These are phyloP conservation scores for Ogataea pini DNA, from an alignment of 805 yeast genomes.

Conservation along the genomic window DNA sequence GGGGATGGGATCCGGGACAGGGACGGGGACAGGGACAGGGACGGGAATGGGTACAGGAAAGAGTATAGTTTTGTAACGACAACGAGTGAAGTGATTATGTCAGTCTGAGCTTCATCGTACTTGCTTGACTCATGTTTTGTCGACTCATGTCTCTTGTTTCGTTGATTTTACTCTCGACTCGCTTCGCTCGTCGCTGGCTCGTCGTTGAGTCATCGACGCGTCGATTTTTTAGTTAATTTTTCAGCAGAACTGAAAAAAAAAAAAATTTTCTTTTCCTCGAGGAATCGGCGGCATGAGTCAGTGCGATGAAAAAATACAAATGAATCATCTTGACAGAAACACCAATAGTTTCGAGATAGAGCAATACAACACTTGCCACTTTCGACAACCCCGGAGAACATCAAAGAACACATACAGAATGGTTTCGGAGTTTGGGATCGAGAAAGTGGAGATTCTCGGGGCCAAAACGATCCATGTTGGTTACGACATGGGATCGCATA, in stretches of 20 bases:
- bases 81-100: slow-evolving; percentile 11
- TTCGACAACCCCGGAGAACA: background rate
- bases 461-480: slow-evolving; percentile 88
- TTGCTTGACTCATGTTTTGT: no score
- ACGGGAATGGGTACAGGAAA: background rate
- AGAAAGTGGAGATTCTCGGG: slow-evolving; percentile 77
- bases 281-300: slow-evolving; percentile 7
- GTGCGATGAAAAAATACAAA: background rate
- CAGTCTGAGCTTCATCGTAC: no score
- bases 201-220: slow-evolving; percentile 1
- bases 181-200: background rate
- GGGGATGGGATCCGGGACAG: background rate
- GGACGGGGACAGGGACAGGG: background rate
- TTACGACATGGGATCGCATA: slow-evolving; percentile 71
- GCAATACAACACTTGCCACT: background rate
- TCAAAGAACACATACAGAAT: slow-evolving; percentile 8
- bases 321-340: background rate
- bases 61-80: background rate
- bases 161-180: no score
- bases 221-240: slow-evolving; percentile 1
- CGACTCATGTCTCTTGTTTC: no score
- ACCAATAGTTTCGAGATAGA: no score
- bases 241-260: background rate
- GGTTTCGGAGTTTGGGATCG: slow-evolving; percentile 28
- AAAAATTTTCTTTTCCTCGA: slow-evolving; percentile 6